Evolutionary conservation across 208 protist species (phyloP), one percentile per base, ranked within the genome.

Genomic region (Trichomonas tenax): DNA sequence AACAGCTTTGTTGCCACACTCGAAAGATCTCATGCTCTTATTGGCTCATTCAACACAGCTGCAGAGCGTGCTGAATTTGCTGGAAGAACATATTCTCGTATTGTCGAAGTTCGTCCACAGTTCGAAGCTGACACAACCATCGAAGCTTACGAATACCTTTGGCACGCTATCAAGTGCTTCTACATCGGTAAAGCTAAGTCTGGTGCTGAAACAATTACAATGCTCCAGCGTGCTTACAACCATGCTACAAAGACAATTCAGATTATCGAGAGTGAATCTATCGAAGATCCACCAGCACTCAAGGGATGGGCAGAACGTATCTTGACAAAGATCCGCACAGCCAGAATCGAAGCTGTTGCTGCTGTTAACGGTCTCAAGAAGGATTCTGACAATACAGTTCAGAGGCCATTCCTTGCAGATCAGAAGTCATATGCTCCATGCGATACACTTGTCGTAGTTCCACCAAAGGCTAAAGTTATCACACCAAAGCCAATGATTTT

Each of bases 401-500:
- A 34, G 26, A 48, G 15, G 51, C 44, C 44, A 38, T 93, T 93
- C 44, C 26, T 93, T 21, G 40, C 45, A 38, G 86, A 93, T 26
- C 11, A 34, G 17, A 38, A 93, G 1, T 49, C 40, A 26, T 93
- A 40, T 26, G 0, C 40, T 11, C 34, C 86, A 34, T 93, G 86
- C 44, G 14, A 48, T 17, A 48, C 40, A 38, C 86, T 93, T 38
- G 86, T 93, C 40, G 10, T 34, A 51, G n/a, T 93, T 14, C 86
- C 86, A 38, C 86, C 86, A 38, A 34, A 44, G 44, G 40, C 86
- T 58, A 93, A 51, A 26, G 26, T 44, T 34, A 58, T 93, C 34
- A 51, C 44, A 21, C 86, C 86, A 51, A 93, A 93, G 86, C 40
- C 40, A 58, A 93, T 93, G 86, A 93, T 93, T 4, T 93, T 93